Evolutionary conservation across 2,329 filamentous ascomycete species (phyloP).

Genomic region (Coniochaeta pulveracea): DNA sequence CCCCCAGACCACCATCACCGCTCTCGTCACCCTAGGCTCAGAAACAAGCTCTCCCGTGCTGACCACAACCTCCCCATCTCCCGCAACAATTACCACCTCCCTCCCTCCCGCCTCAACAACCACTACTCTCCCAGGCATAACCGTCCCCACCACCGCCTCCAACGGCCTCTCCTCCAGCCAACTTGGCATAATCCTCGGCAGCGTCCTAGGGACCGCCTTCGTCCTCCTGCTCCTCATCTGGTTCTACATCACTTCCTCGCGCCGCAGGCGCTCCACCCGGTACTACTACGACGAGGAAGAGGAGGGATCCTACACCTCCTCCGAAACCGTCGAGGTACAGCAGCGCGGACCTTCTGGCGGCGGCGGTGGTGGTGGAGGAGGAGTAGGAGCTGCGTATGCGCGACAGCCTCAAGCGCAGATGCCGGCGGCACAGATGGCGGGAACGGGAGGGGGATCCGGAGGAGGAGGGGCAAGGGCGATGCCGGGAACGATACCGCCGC

Average conservation of each 20-base stretch:
- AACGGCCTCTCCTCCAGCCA: conserved; percentile 20
- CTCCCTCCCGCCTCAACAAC: conserved; percentile 9
- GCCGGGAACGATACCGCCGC: conserved; percentile 9
- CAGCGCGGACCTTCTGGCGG: neutral
- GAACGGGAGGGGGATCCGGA: neutral
- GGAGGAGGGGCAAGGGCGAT: conserved; percentile 2
- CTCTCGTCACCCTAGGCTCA: conserved; percentile 20
- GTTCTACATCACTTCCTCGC: conserved; percentile 16
- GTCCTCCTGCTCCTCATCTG: conserved; percentile 21
- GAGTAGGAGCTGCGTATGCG: neutral
- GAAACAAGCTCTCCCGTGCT: conserved; percentile 6
- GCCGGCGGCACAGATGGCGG: neutral
- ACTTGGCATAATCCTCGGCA: conserved; percentile 29
- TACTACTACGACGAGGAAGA: neutral
- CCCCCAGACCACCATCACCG: conserved; percentile 23
- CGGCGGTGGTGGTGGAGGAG: neutral
- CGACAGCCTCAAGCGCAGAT: neutral
- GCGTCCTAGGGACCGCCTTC: conserved; percentile 24
- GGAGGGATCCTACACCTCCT: conserved; percentile 1
- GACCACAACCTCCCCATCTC: conserved; percentile 7
- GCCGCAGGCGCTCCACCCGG: conserved; percentile 1
- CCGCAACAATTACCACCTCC: conserved; percentile 7
- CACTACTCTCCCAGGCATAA: conserved; percentile 1
- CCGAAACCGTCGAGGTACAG: neutral
- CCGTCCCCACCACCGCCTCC: conserved; percentile 7